phyloP scores from a whole-genome alignment of 2,329 filamentous ascomycete species.

The Alternaria atra region DNA sequence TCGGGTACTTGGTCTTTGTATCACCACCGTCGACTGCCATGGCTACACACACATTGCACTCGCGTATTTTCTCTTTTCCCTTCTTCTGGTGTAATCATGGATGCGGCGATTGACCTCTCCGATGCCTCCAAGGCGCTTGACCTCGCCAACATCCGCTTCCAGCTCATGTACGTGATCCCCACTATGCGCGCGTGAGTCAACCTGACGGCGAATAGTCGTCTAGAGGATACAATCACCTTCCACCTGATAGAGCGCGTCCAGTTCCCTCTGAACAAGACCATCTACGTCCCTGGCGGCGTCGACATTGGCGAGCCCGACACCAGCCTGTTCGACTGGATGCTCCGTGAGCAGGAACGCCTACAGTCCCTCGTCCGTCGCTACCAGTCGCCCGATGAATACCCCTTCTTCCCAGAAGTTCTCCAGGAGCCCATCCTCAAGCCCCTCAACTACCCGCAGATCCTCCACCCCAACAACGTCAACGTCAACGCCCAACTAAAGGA shows the following conservation, averaged over 20 bases:
- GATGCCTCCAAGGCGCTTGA: slow-evolving; percentile 87
- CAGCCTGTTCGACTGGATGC: slow-evolving; percentile 93
- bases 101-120: slow-evolving; percentile 86
- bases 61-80: neutral
- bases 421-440: slow-evolving; percentile 85
- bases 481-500: slow-evolving; percentile 87
- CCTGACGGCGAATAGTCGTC: slow-evolving; percentile 68
- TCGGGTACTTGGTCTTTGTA: slow-evolving; percentile 8
- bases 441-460: slow-evolving; percentile 84
- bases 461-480: slow-evolving; percentile 89
- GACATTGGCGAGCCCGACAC: slow-evolving; percentile 75
- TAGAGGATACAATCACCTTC: slow-evolving; percentile 98
- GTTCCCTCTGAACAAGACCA: slow-evolving; percentile 88
- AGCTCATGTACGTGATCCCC: slow-evolving; percentile 77
- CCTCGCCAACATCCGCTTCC: slow-evolving; percentile 89
- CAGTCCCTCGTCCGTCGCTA: slow-evolving; percentile 95
- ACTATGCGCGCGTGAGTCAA: neutral
- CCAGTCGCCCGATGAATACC: slow-evolving; percentile 95
- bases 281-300: slow-evolving; percentile 85
- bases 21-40: slow-evolving; percentile 10
- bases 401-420: slow-evolving; percentile 88
- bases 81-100: slow-evolving; percentile 68
- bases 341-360: slow-evolving; percentile 86
- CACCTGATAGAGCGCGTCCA: slow-evolving; percentile 98
- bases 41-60: slow-evolving; percentile 13